Base-by-base conservation (phyloP, 495 filamentous ascomycete species). In the Cercophora samala region DNA sequence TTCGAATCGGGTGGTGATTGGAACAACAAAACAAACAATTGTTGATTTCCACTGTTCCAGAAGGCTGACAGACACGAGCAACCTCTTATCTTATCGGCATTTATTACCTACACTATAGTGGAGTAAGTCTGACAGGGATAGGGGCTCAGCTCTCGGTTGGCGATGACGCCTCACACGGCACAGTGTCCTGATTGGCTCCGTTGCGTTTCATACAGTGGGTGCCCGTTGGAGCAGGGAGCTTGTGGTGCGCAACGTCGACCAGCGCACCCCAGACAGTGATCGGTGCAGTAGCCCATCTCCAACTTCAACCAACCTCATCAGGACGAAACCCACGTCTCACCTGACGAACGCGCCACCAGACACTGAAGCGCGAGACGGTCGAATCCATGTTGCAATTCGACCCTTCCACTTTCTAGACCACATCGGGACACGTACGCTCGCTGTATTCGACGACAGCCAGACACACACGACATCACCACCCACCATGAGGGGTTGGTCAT, bases 401-500 rank as follows among this genome's bases (percentile, higher is more conserved):
- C n/a, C 26, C 37, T 64, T 37, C 24, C 8, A 21, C n/a, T 52
- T 53, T 24, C 11, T 52, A 51, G 52, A 21, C 3, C 26, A 21
- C 5, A 1, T 29, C 13, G 4, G 22, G 66, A 59, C 66, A 64
- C 66, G 55, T 63, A 51, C 60, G 60, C 21, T 23, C 32, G 23
- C 60, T 17, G 32, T 46, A 37, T 51, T 21, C 60, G 3, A 56
- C 64, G 3, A 56, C 64, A 8, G 24, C 68, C 37, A 67, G 60
- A 55, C 66, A 71, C 42, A 56, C 53, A 56, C 53, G 18, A 56
- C 53, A 56, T 56, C 74, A 59, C 68, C 60, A 52, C 24, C 69
- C 60, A 76, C 66, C 54, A 83, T 83, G 81, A 77, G 77, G 74
- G 74, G 71, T 62, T 83, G 78, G 78, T 55, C 74, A 66, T 76